These are phyloP conservation scores for Aspergillus sclerotiicarbonarius DNA, from an alignment of 495 filamentous ascomycete genomes.

Conservation along the genomic window DNA sequence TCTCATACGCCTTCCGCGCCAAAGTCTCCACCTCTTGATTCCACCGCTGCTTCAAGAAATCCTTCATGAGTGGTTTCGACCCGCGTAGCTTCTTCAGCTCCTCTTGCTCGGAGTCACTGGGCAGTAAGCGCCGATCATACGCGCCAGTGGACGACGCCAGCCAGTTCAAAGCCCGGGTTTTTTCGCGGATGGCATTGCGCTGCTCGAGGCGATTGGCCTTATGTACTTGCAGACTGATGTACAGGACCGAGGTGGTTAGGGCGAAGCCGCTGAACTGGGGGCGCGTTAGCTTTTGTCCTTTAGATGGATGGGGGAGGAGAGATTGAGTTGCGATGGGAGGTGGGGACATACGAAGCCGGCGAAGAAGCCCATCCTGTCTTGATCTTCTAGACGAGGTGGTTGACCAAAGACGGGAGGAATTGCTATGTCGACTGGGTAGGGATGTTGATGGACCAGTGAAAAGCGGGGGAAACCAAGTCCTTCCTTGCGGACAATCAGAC, in stretches of 20 bases:
- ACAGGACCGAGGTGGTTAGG: constrained; percentile 77
- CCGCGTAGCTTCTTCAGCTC: constrained; percentile 14
- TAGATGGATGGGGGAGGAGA: background rate
- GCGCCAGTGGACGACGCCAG: constrained; percentile 48
- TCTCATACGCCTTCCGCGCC: constrained; percentile 65
- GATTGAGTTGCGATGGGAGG: constrained; percentile 10
- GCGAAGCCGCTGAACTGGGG: constrained; percentile 72
- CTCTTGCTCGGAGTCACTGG: constrained; percentile 29
- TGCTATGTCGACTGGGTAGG: background rate
- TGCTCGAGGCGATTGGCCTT: constrained; percentile 67
- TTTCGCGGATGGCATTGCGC: constrained; percentile 66
- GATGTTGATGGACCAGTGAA: no score
- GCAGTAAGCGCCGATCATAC: constrained; percentile 40
- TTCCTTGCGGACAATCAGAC: no score
- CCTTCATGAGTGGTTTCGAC: constrained; percentile 50
- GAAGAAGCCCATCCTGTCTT: constrained; percentile 66
- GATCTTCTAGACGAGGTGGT: no score
- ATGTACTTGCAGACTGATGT: constrained; percentile 76
- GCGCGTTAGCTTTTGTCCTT: background rate
- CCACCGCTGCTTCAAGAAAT: constrained; percentile 75
- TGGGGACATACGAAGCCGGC: constrained; percentile 71
- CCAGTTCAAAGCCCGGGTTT: constrained; percentile 59
- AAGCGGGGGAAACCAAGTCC: no score
- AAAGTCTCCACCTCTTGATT: constrained; percentile 69
- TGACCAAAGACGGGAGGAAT: no score